Evolutionary conservation across 2,329 filamentous ascomycete species (phyloP).

Genomic region (Cladosporium sp.): DNA sequence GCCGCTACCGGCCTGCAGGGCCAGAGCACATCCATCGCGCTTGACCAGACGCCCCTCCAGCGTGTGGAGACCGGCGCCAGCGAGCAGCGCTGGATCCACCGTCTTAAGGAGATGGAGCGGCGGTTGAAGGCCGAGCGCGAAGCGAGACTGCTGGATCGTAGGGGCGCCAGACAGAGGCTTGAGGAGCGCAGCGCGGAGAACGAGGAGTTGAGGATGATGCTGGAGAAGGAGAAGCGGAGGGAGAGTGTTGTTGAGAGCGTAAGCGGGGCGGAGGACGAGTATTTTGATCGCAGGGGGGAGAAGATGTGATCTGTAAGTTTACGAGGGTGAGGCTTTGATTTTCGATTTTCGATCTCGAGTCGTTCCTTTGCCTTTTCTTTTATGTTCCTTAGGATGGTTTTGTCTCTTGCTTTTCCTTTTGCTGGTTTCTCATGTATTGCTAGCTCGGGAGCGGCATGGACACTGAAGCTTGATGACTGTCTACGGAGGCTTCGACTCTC

Average conservation of each 20-base stretch:
- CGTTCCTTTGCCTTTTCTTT: neutral
- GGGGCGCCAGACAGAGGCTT: constrained; percentile 75
- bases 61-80: constrained; percentile 33
- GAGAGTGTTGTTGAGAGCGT: constrained; percentile 18
- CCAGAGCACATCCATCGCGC: constrained; percentile 50
- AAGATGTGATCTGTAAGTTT: neutral
- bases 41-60: constrained; percentile 29
- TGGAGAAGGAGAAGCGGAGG: constrained; percentile 58
- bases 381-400: neutral
- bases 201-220: constrained; percentile 64
- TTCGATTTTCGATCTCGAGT: neutral
- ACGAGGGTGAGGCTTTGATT: neutral
- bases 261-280: constrained; percentile 15
- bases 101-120: constrained; percentile 82
- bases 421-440: neutral
- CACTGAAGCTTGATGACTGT: neutral
- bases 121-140: constrained; percentile 89
- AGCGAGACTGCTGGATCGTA: constrained; percentile 78
- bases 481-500: neutral
- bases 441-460: neutral
- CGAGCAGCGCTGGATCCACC: constrained; percentile 79
- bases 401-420: no score
- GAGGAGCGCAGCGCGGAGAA: constrained; percentile 76
- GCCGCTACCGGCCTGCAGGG: constrained; percentile 13
- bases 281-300: constrained; percentile 3